A percentile compares a stretch with the other conserved stretches of the same genome.
Conservation (phyloP, 202 grass and related monocot species). For the Miscanthus sacchariflorus region DNA sequence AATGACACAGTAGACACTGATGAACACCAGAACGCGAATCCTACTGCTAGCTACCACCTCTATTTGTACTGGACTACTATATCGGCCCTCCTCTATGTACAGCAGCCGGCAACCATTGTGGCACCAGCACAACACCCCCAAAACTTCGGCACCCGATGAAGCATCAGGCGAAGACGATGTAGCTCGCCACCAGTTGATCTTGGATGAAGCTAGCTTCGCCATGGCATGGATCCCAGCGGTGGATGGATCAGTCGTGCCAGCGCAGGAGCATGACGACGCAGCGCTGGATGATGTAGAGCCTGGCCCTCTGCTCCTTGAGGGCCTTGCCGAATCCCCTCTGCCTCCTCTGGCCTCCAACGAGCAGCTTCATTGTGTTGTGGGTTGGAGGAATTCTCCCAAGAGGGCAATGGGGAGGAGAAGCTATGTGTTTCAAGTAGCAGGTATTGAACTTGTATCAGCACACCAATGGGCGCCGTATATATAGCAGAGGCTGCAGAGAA, state of each 20-base stretch:
- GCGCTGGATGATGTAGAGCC: conserved; percentile 69
- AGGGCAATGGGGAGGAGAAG: neutral
- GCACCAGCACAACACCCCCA: conserved; percentile 20
- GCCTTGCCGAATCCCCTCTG: conserved; percentile 47
- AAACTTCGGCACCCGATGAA: conserved; percentile 2
- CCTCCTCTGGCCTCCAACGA: conserved; percentile 52
- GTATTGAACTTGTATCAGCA: neutral
- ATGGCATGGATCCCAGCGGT: neutral
- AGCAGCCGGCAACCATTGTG: conserved; percentile 43
- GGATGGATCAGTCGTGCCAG: conserved; percentile 49
- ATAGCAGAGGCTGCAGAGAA: neutral
- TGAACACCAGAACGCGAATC: neutral
- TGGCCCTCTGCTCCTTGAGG: conserved; percentile 54
- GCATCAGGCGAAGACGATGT: neutral
- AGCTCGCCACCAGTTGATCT: neutral
- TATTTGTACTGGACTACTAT: conserved; percentile 16
- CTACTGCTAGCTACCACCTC: conserved; percentile 36
- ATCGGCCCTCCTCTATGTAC: conserved; percentile 52
- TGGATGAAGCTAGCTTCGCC: neutral
- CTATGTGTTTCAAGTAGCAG: neutral
- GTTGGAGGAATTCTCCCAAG: neutral
- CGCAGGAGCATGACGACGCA: conserved; percentile 67
- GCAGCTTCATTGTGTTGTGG: conserved; percentile 54
- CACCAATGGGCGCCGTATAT: conserved; percentile 32
- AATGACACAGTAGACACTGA: conserved; percentile 16